phyloP scores from a whole-genome alignment of 1,139 yeast genomes.

The Meyerozyma carpophila region DNA sequence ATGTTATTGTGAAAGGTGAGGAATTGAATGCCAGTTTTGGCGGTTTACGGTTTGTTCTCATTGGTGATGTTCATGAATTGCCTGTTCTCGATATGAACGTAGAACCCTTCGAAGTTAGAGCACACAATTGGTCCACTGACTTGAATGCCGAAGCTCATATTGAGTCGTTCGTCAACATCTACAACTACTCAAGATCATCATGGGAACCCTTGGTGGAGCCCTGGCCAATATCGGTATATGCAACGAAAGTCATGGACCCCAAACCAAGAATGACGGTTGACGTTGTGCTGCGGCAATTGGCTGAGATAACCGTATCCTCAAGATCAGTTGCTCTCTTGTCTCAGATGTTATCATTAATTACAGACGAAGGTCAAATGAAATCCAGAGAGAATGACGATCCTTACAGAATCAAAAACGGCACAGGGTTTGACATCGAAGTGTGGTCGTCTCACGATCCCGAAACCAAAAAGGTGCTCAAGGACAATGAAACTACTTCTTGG shows the following conservation, averaged over 20 bases:
- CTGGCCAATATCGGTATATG: conserved; percentile 77
- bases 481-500: conserved; percentile 66
- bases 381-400: conserved; percentile 83
- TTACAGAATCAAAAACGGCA: conserved; percentile 73
- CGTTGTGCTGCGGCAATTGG: conserved; percentile 64
- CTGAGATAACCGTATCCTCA: conserved; percentile 79
- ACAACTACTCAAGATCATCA: conserved; percentile 84
- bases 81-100: conserved; percentile 83
- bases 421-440: conserved; percentile 72
- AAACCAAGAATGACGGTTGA: conserved; percentile 51
- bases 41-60: conserved; percentile 79
- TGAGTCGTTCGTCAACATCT: conserved; percentile 70
- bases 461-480: conserved; percentile 27
- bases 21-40: conserved; percentile 65
- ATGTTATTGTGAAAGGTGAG: conserved; percentile 61
- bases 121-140: conserved; percentile 88
- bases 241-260: conserved; percentile 44
- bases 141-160: conserved; percentile 66
- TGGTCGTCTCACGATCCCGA: conserved; percentile 54
- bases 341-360: conserved; percentile 55
- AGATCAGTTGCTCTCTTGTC: conserved; percentile 75
- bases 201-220: conserved; percentile 97
- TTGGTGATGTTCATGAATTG: conserved; percentile 91
- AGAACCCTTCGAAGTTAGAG: conserved; percentile 65
- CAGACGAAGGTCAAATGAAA: conserved; percentile 47